Evolutionary conservation across 2,329 filamentous ascomycete species (phyloP).

Genomic region (Fusarium devonianum): DNA sequence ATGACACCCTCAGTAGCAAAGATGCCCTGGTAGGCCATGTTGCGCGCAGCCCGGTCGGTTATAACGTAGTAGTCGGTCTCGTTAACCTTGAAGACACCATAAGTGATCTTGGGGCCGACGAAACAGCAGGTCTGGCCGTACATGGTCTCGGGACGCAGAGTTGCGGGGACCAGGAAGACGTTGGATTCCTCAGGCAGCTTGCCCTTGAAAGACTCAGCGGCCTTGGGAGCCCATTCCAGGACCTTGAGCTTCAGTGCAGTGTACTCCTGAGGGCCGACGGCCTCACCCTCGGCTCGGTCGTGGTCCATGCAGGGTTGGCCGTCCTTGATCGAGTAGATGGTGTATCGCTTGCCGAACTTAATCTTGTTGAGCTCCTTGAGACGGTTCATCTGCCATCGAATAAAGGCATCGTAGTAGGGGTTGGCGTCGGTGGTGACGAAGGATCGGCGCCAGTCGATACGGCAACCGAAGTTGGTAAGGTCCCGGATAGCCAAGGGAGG

Average conservation of each 20-base stretch:
- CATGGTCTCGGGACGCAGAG: constrained; percentile 96
- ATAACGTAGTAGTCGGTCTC: constrained; percentile 84
- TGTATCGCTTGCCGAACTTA: constrained; percentile 91
- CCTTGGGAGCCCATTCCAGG: constrained; percentile 83
- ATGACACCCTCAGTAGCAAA: constrained; percentile 80
- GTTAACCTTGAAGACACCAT: constrained; percentile 84
- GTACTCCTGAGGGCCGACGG: constrained; percentile 84
- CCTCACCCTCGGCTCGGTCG: constrained; percentile 56
- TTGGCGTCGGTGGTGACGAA: constrained; percentile 97
- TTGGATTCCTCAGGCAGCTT: constrained; percentile 81
- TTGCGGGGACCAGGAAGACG: constrained; percentile 90
- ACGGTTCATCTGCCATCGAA: constrained; percentile 96
- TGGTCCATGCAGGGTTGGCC: constrained; percentile 58
- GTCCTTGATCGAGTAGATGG: constrained; percentile 72
- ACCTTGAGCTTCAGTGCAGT: constrained; percentile 91
- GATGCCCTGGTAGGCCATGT: constrained; percentile 94
- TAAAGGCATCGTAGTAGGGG: constrained; percentile 94
- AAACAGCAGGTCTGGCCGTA: constrained; percentile 98
- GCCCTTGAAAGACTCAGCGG: constrained; percentile 73
- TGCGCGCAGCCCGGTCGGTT: constrained; percentile 85
- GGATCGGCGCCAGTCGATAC: constrained; percentile 91
- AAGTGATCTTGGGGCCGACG: constrained; percentile 86
- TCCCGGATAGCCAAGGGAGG: constrained; percentile 69
- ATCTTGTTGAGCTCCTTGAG: constrained; percentile 91
- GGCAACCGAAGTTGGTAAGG: constrained; percentile 81